Evolutionary conservation across 2,329 filamentous ascomycete genomes (phyloP).

Genomic region (Fusarium protoensiforme): DNA sequence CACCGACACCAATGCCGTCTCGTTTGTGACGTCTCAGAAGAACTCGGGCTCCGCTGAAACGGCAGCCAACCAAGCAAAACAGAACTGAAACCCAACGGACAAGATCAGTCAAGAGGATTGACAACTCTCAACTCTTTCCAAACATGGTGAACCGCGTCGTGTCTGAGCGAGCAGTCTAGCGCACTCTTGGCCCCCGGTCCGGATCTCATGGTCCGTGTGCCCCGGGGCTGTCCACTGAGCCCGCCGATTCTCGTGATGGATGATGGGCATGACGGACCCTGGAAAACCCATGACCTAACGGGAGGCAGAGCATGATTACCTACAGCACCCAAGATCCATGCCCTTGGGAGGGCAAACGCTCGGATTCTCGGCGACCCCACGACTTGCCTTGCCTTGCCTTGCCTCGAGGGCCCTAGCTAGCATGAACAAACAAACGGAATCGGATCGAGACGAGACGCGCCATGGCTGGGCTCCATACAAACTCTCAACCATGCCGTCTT

Average conservation of each 20-base stretch:
- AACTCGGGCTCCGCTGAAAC: constrained; percentile 9
- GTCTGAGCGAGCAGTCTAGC: constrained; percentile 24
- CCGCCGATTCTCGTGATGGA: constrained; percentile 31
- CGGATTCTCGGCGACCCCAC: constrained; percentile 35
- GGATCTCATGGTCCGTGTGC: constrained; percentile 34
- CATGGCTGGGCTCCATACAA: constrained; percentile 28
- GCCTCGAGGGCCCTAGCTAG: not conserved
- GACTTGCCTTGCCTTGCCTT: not conserved
- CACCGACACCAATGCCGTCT: constrained; percentile 4
- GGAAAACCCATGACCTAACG: constrained; percentile 19
- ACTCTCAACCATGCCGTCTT: constrained; percentile 24
- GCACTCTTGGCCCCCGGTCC: not conserved
- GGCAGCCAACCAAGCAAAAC: constrained; percentile 31
- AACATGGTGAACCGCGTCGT: constrained; percentile 26
- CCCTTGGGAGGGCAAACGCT: constrained; percentile 8
- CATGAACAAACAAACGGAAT: constrained; percentile 21
- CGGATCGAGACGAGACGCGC: constrained; percentile 32
- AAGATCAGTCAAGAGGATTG: constrained; percentile 13
- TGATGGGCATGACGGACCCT: constrained; percentile 14
- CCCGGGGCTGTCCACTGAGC: constrained; percentile 32
- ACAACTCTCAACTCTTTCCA: constrained; percentile 23
- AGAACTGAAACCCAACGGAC: constrained; percentile 34
- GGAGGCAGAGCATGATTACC: constrained; percentile 6
- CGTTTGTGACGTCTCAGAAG: constrained; percentile 30
- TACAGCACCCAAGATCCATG: not conserved